Conservation (phyloP, 345 rosid genomes). For the Cochlearia excelsa region DNA sequence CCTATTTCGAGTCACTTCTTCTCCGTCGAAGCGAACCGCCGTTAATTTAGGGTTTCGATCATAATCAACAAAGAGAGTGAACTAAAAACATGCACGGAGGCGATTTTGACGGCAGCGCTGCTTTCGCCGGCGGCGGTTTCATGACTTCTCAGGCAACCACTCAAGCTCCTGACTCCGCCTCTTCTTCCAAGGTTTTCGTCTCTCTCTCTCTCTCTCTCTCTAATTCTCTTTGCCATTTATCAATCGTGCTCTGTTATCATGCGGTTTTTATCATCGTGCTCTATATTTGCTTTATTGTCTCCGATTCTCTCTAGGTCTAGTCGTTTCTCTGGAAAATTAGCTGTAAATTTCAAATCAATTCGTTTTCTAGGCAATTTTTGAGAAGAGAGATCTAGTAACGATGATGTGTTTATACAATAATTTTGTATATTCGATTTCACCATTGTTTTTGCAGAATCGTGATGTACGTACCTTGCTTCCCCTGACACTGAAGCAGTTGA, state of each 20-base stretch:
- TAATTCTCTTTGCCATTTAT: not conserved
- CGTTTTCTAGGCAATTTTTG: not conserved
- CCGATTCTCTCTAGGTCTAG: slow-evolving; percentile 11
- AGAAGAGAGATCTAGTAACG: slow-evolving; percentile 5
- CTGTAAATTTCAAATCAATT: not conserved
- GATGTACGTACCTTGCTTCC: slow-evolving; percentile 62
- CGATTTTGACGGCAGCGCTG: slow-evolving; percentile 74
- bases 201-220: not conserved
- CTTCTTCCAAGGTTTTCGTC: slow-evolving; percentile 50
- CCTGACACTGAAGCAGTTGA: slow-evolving; percentile 65
- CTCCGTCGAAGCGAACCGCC: slow-evolving; percentile 21
- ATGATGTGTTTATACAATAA: not conserved
- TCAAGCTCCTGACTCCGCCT: slow-evolving; percentile 43
- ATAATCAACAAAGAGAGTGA: not conserved
- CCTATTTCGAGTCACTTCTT: not conserved
- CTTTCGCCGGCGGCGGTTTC: slow-evolving; percentile 88
- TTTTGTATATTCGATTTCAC: slow-evolving; percentile 3
- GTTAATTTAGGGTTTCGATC: slow-evolving; percentile 29
- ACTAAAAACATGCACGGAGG: slow-evolving; percentile 46
- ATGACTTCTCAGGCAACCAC: slow-evolving; percentile 76
- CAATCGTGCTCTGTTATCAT: not conserved
- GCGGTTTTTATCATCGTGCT: not conserved
- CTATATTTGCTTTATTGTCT: not conserved
- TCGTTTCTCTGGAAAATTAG: slow-evolving; percentile 24
- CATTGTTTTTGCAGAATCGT: slow-evolving; percentile 43